phyloP scores from a whole-genome alignment of 371 early-diverging fungal species.

The Syncephalastrum racemosum region DNA sequence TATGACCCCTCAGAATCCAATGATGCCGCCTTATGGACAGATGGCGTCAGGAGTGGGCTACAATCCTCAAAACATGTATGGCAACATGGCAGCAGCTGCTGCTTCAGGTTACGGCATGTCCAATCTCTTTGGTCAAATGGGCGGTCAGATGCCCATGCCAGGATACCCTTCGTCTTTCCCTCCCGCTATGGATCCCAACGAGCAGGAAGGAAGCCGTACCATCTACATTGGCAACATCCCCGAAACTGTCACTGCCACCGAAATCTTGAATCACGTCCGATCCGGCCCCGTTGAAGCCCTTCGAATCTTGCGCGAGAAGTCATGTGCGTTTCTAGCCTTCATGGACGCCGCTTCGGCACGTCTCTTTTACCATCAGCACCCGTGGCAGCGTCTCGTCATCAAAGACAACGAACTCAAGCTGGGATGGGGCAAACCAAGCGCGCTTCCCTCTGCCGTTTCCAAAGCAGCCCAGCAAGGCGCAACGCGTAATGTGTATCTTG shows the following conservation, averaged over 20 bases:
- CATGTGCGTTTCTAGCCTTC: slow-evolving; percentile 81
- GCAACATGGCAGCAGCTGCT: too few species aligned
- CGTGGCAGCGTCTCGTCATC: slow-evolving; percentile 31
- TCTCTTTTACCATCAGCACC: slow-evolving; percentile 52
- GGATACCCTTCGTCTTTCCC: too few species aligned
- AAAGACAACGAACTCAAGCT: slow-evolving; percentile 61
- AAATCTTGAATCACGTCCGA: slow-evolving; percentile 71
- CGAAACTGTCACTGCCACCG: slow-evolving; percentile 57
- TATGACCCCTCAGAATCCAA: too few species aligned
- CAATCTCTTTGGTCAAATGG: too few species aligned
- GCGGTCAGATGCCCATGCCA: too few species aligned
- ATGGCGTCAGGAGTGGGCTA: too few species aligned
- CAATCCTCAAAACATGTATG: too few species aligned
- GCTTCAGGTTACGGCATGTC: too few species aligned
- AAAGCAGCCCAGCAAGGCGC: slow-evolving; percentile 67
- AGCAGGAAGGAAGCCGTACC: slow-evolving; percentile 48
- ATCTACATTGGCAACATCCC: slow-evolving; percentile 80
- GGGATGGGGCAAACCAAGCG: slow-evolving; percentile 81
- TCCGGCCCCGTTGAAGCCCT: slow-evolving; percentile 77
- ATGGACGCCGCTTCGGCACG: slow-evolving; percentile 66
- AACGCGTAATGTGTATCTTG: slow-evolving; percentile 77
- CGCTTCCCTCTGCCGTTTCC: slow-evolving; percentile 45
- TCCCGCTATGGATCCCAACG: too few species aligned
- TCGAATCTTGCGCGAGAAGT: slow-evolving; percentile 70
- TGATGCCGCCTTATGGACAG: too few species aligned